Base-by-base conservation (phyloP, 164 flowering plant genomes). In the Paratinospora sagittata region DNA sequence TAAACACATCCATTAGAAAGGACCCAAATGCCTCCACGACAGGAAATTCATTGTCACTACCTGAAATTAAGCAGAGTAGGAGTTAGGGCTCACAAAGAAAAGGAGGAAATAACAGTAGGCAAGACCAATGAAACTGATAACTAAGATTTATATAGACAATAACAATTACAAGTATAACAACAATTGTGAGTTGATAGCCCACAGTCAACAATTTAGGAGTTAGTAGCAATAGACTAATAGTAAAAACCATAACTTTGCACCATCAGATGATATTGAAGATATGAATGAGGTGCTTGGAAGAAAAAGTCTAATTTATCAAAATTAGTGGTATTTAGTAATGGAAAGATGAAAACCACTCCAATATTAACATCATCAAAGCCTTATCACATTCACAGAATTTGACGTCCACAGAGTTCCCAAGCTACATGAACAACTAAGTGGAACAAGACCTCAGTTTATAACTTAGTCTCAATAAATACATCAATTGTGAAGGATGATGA, bases 11-110 rank as follows among this genome's bases (percentile, higher is more conserved):
- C 94, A 89, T 89, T 34, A 79, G 62, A 70, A 85, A 89, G 41
- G 94, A 89, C n/a, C 94, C 94, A 79, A 82, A 88, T 63, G 67
- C 89, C 81, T 80, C 86, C 74, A 89, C 90, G 45, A 76, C 75
- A 70, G 91, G 89, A 75, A 75, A 81, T 6, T 73, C 78, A 68
- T 80, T 69, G 45, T 62, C 47, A 75, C 63, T 75, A 61, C 89
- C 94, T 86, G 85, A 75, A 75, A 77, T 76, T 39, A 70, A 24
- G 60, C 36, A 67, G 27, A 27, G 9, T 63, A 41, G n/a, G 6
- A 60, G 57, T 61, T 26, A 63, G 37, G 21, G 68, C 14, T 65
- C 45, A 16, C 23, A 1, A 16, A 27, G 27, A 68, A 11, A 27
- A 19, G 13, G 8, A 45, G 17, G 69, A 36, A 26, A 43, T 26